phyloP scores from a whole-genome alignment of 2,329 filamentous ascomycete species.

The Cladosporium velox region DNA sequence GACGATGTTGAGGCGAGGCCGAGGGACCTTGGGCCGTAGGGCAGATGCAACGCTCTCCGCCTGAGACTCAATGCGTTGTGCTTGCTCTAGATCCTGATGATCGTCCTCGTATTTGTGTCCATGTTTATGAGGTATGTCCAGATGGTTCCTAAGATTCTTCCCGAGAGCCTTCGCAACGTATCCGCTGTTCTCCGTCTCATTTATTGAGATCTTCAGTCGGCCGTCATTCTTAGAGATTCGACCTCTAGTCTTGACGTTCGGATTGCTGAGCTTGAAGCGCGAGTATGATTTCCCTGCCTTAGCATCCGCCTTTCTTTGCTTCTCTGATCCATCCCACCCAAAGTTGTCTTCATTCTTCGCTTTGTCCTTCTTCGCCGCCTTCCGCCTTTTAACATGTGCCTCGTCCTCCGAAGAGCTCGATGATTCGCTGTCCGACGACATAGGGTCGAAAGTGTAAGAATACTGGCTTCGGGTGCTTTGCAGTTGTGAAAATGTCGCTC shows the following conservation, averaged over 20 bases:
- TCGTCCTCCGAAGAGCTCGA: conserved; percentile 34
- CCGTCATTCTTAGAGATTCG: conserved; percentile 69
- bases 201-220: conserved; percentile 69
- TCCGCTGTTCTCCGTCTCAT: conserved; percentile 68
- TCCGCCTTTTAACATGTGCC: conserved; percentile 12
- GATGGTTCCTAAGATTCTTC: conserved; percentile 60
- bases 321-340: conserved; percentile 7
- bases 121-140: conserved; percentile 40
- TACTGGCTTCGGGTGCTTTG: conserved; percentile 21
- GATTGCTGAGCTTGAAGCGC: conserved; percentile 63
- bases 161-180: conserved; percentile 75
- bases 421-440: conserved; percentile 32
- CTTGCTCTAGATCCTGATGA: conserved; percentile 8
- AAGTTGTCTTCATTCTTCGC: conserved; percentile 9
- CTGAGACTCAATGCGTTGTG: conserved; percentile 24
- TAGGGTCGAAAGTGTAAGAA: conserved; percentile 33
- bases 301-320: conserved; percentile 24
- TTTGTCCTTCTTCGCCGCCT: conserved; percentile 21
- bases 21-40: conserved; percentile 27
- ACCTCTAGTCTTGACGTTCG: conserved; percentile 65
- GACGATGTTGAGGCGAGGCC: conserved; percentile 71
- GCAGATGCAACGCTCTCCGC: conserved; percentile 32
- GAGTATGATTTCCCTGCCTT: conserved; percentile 43
- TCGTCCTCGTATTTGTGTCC: conserved; percentile 29
- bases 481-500: conserved; percentile 22